These are phyloP conservation scores for Saccharomycopsis javanensis DNA, from an alignment of 805 yeast genomes.

Conservation along the genomic window DNA sequence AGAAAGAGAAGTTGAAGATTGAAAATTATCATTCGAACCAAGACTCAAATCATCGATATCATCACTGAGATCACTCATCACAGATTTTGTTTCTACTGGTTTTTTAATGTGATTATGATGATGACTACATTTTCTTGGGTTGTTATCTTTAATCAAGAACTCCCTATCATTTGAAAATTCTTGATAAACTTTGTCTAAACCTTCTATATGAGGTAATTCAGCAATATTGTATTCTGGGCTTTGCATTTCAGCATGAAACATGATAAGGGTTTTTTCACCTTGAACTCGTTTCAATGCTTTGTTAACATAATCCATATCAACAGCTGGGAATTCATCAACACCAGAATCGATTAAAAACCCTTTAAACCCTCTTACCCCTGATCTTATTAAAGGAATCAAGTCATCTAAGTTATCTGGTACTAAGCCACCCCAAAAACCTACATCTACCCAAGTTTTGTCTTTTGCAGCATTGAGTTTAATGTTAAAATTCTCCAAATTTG, in stretches of 20 bases:
- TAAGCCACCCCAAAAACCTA: constrained; percentile 94
- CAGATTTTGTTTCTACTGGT: not conserved
- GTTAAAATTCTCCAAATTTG: constrained; percentile 67
- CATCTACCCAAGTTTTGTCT: constrained; percentile 84
- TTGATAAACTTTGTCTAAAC: constrained; percentile 12
- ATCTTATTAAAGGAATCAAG: constrained; percentile 62
- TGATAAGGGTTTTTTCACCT: constrained; percentile 56
- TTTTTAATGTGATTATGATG: not conserved
- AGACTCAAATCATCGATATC: constrained; percentile 20
- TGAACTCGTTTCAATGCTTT: constrained; percentile 56
- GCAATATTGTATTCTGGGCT: constrained; percentile 6
- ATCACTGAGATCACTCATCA: constrained; percentile 22
- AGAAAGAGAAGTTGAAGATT: not conserved
- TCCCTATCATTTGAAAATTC: not conserved
- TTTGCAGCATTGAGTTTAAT: constrained; percentile 69
- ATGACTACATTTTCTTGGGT: not conserved
- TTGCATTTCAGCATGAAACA: constrained; percentile 94
- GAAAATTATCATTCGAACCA: constrained; percentile 15
- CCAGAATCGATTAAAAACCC: constrained; percentile 90
- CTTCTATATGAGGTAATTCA: constrained; percentile 16
- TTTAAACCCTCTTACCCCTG: constrained; percentile 91
- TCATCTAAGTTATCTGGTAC: constrained; percentile 69
- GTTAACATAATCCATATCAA: constrained; percentile 52
- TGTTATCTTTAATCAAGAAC: not conserved
- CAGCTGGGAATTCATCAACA: constrained; percentile 92